phyloP scores from a whole-genome alignment of 768 basidiomycete species.

The Mycena pura region DNA sequence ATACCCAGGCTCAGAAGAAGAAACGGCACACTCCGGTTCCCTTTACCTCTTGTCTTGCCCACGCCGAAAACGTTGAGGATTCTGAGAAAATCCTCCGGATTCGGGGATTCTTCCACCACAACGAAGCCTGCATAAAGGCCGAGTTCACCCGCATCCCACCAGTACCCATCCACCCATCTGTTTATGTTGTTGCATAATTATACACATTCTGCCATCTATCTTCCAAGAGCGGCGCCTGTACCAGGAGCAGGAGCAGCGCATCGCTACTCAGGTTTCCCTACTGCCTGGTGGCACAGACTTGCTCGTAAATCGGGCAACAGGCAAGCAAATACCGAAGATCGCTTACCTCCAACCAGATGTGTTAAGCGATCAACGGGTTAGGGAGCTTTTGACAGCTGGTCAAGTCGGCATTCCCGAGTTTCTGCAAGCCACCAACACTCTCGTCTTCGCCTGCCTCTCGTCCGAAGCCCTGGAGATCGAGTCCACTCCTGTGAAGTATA shows the following conservation, averaged over 20 bases:
- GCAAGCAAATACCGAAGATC: not conserved
- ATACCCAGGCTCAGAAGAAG: not conserved
- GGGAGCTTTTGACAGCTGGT: not conserved
- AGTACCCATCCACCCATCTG: not conserved
- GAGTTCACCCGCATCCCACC: not conserved
- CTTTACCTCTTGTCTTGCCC: not conserved
- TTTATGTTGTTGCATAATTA: slow-evolving; percentile 2
- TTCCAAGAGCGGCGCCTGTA: slow-evolving; percentile 6
- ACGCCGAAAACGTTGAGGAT: not conserved
- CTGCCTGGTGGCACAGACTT: not conserved
- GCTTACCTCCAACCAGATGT: not conserved
- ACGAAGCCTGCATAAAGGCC: not conserved
- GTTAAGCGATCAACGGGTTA: not conserved
- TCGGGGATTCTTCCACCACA: slow-evolving; percentile 2
- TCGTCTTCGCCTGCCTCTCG: slow-evolving; percentile 8
- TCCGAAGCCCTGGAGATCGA: not conserved
- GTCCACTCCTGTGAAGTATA: not conserved
- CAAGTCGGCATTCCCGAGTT: not conserved
- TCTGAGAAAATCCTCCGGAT: not conserved
- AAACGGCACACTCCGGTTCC: not conserved
- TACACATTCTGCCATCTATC: slow-evolving; percentile 20
- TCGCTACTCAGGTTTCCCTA: not conserved
- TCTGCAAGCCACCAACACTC: not conserved
- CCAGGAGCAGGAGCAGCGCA: not conserved
- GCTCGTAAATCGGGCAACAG: not conserved